Percentiles rank a stretch among this genome's conserved stretches.
Evolutionary conservation across 129 eudicot species (phyloP).

Genomic region (Smallanthus sonchifolius): DNA sequence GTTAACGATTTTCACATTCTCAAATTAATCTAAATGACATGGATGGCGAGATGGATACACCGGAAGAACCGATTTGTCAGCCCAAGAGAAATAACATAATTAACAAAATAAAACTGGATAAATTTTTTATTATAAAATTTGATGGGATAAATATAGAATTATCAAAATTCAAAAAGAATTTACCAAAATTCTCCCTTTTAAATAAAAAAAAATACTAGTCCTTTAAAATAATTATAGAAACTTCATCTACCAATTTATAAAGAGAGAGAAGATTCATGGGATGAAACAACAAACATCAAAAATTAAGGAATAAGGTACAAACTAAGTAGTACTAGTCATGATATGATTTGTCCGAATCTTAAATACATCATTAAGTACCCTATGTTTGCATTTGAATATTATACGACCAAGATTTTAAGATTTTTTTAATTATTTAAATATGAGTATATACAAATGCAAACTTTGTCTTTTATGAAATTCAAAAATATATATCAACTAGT

Average conservation of each 20-base stretch:
- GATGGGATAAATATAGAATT: too few species aligned
- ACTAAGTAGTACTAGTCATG: slow-evolving; percentile 20
- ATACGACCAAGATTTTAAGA: not conserved
- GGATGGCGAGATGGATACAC: too few species aligned
- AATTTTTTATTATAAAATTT: too few species aligned
- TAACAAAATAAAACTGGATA: too few species aligned
- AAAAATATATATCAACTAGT: not conserved
- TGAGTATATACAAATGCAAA: not conserved
- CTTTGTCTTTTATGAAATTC: not conserved
- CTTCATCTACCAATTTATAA: slow-evolving; percentile 1
- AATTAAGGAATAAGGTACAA: slow-evolving; percentile 36
- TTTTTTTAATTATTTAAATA: not conserved
- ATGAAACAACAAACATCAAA: slow-evolving; percentile 29
- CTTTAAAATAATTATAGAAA: not conserved
- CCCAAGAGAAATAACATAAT: too few species aligned
- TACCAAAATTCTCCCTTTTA: not conserved
- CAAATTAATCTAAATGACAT: too few species aligned
- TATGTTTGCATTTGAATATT: slow-evolving; percentile 19
- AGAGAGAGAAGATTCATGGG: slow-evolving; percentile 16
- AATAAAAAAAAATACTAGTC: not conserved
- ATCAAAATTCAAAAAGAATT: not conserved
- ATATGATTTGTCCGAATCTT: slow-evolving; percentile 29
- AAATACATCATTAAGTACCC: slow-evolving; percentile 23
- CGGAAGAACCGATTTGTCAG: too few species aligned
- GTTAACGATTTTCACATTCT: too few species aligned